Conservation (phyloP, 306 rosid genomes). For the Astragalus glycyphyllos region DNA sequence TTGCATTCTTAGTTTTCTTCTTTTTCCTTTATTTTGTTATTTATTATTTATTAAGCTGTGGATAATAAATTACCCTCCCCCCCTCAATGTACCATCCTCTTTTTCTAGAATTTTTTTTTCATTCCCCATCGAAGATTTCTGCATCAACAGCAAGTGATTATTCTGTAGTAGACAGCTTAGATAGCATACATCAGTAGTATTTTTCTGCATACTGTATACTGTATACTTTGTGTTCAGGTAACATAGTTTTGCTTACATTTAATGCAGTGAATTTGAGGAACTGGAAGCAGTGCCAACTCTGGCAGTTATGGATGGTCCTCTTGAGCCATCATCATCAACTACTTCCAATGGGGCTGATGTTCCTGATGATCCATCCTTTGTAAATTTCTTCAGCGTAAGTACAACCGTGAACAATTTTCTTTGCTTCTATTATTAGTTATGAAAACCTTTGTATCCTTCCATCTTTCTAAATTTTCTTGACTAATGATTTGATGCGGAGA, state of each 20-base stretch:
- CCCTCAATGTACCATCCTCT: background rate
- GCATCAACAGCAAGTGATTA: slow-evolving; percentile 9
- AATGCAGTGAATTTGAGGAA: slow-evolving; percentile 65
- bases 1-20: slow-evolving; percentile 27
- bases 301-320: slow-evolving; percentile 75
- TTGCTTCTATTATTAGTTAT: slow-evolving; percentile 24
- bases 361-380: slow-evolving; percentile 61
- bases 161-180: slow-evolving; percentile 24
- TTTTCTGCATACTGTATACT: slow-evolving; percentile 10
- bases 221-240: slow-evolving; percentile 33
- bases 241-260: slow-evolving; percentile 30
- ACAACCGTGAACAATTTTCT: slow-evolving; percentile 17
- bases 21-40: background rate
- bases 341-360: slow-evolving; percentile 56
- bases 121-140: slow-evolving; percentile 1
- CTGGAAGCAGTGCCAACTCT: slow-evolving; percentile 67
- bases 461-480: slow-evolving; percentile 20
- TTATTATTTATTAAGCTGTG: background rate
- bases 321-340: slow-evolving; percentile 56
- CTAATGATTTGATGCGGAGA: slow-evolving; percentile 10
- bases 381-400: slow-evolving; percentile 69
- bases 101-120: background rate
- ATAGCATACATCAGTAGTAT: slow-evolving; percentile 13
- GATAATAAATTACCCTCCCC: slow-evolving; percentile 9
- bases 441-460: background rate